Conservation (phyloP, 768 basidiomycete genomes). For the Suillus discolor region DNA sequence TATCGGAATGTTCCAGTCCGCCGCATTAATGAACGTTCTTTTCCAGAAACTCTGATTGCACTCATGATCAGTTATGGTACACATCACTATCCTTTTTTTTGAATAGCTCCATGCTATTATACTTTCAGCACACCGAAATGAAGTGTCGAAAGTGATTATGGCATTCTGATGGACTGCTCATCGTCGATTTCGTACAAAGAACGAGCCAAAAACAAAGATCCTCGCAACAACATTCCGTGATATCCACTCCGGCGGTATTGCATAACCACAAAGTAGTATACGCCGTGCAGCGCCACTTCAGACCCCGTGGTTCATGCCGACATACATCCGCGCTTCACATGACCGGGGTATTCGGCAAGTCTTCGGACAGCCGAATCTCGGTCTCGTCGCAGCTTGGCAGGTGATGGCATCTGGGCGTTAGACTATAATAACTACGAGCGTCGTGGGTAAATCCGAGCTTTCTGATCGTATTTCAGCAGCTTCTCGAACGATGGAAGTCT, state of each 20-base stretch:
- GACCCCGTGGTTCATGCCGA: neutral
- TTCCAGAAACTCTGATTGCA: neutral
- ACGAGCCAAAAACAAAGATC: neutral
- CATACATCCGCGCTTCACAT: neutral
- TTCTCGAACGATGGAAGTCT: neutral
- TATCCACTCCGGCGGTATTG: neutral
- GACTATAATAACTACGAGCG: too few species aligned
- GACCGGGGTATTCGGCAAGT: too few species aligned
- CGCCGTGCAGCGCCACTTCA: neutral
- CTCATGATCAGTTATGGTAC: neutral
- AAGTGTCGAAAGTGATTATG: neutral
- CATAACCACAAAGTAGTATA: neutral
- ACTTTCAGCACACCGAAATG: neutral
- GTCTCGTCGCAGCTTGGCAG: neutral
- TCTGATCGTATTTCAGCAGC: conserved; percentile 3
- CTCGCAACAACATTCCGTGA: neutral
- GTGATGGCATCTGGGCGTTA: neutral
- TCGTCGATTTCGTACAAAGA: neutral
- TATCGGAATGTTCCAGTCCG: neutral
- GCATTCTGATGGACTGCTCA: neutral
- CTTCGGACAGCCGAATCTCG: neutral
- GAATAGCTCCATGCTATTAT: neutral
- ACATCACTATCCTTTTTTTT: neutral
- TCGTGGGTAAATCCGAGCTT: neutral
- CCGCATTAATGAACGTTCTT: neutral